Evolutionary conservation across 148 eudicot genomes (phyloP).

Genomic region (Vaccinium macrocarpon): DNA sequence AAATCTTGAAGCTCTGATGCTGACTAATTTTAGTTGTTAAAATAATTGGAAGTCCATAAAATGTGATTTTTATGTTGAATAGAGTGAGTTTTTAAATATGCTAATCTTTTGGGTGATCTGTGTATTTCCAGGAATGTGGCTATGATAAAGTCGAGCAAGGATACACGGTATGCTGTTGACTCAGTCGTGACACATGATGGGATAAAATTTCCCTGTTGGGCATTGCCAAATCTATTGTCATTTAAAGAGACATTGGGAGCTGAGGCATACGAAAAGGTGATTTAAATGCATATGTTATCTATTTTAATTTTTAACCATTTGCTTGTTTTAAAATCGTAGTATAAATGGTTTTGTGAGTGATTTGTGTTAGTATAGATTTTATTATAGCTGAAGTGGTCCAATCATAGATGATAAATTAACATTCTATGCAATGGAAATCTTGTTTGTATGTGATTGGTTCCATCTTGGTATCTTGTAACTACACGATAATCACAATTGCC

Average conservation of each 20-base stretch:
- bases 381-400: not conserved
- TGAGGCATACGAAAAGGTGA: conserved; percentile 69
- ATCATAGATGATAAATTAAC: too few species aligned
- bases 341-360: not conserved
- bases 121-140: conserved; percentile 57
- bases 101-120: not conserved
- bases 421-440: not conserved
- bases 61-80: not conserved
- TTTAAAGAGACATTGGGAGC: conserved; percentile 56
- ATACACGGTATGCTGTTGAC: conserved; percentile 71
- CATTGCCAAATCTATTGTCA: conserved; percentile 57
- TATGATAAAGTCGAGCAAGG: conserved; percentile 90
- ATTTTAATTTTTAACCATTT: too few species aligned
- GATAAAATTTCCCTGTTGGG: conserved; percentile 77
- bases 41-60: not conserved
- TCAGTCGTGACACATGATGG: conserved; percentile 95
- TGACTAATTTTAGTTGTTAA: not conserved
- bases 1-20: not conserved
- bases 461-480: not conserved
- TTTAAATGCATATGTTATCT: not conserved
- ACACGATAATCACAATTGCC: not conserved
- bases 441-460: not conserved
- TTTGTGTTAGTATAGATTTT: not conserved
- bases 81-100: not conserved
- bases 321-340: not conserved